Evolutionary conservation across 192 early-diverging fungal species (phyloP), one percentile per base, ranked within the genome.

Genomic region (Coemansia furcata): DNA sequence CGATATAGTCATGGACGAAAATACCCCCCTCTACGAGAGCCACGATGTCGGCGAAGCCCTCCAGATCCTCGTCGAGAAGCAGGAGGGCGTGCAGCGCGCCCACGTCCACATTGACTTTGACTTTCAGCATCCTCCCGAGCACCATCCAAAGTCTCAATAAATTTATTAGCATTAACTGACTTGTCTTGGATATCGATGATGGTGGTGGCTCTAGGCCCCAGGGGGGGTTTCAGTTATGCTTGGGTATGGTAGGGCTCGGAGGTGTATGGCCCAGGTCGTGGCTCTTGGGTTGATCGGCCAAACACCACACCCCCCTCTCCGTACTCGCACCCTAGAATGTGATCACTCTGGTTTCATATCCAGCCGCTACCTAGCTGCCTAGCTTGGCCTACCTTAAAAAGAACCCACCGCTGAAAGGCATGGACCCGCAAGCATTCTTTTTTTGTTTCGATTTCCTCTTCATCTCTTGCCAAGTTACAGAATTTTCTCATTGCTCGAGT

Each of bases 51-150:
- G 92, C 46, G 93, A 95, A 72, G 74, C 80, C 32, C 82, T 96
- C 62, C 94, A 98, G 79, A 86, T 88, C 46, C 90, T 93, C 63
- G 72, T 98, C 14, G 95, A 98, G 68, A 82, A 75, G 11, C 65
- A 95, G 6, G 85, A 86, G 21, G 87, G 90, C 49, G 94, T 98
- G 0, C 94, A 96, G 59, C 80, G 95, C 30, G 93, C 93, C 1
- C 96, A 95, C 85, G 95, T 98, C 1, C 95, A 98, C 61, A 85
- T 94, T 19, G 93, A 97, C 74, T 94, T 93, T 77, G 94, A 95
- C 69, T 89, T 85, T 32, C 84, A 81, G 47, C 94, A 95, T 78
- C 85, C 85, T 50, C 90, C 91, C 1, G 92, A 94, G 67, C 89
- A 91, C 70, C 76, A 75, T 74, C 69, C 75, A 72, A 74, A 73